Evolutionary conservation across 2,329 filamentous ascomycete genomes (phyloP).

Genomic region (Colletotrichum musicola): DNA sequence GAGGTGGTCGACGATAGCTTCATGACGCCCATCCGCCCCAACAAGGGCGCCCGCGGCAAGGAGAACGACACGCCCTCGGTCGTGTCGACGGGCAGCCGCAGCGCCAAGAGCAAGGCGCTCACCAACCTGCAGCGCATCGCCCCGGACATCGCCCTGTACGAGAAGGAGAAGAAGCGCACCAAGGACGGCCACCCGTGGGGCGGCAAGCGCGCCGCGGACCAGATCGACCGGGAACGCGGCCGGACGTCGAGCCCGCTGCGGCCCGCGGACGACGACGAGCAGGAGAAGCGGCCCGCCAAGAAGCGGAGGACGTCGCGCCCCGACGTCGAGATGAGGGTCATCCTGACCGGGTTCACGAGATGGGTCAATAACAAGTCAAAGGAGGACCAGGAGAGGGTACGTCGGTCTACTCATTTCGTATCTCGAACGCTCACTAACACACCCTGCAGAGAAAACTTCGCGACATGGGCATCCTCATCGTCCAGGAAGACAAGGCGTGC

Average conservation of each 20-base stretch:
- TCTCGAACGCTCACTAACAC: constrained; percentile 38
- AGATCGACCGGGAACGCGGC: constrained; percentile 61
- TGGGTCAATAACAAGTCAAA: constrained; percentile 82
- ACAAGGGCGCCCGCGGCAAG: constrained; percentile 72
- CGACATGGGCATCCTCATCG: constrained; percentile 84
- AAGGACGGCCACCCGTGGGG: constrained; percentile 69
- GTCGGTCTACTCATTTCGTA: constrained; percentile 46
- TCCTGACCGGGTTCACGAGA: constrained; percentile 85
- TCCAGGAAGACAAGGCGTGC: constrained; percentile 80
- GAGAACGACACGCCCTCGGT: constrained; percentile 86
- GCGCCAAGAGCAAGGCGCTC: constrained; percentile 89
- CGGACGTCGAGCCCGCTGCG: constrained; percentile 39
- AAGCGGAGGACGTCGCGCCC: constrained; percentile 72
- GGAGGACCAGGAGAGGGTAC: constrained; percentile 85
- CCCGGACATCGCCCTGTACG: constrained; percentile 88
- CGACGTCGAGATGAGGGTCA: constrained; percentile 78
- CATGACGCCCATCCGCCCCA: constrained; percentile 66
- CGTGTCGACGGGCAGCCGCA: constrained; percentile 78
- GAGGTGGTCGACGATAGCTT: constrained; percentile 50
- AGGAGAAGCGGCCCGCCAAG: constrained; percentile 68
- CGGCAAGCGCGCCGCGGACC: constrained; percentile 72
- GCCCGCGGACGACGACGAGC: constrained; percentile 55
- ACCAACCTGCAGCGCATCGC: constrained; percentile 81
- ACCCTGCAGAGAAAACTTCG: constrained; percentile 78
- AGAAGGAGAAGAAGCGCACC: constrained; percentile 89